Evolutionary conservation across 352 stramenopile species (phyloP).

Genomic region (Globisporangium cylindrosporum): DNA sequence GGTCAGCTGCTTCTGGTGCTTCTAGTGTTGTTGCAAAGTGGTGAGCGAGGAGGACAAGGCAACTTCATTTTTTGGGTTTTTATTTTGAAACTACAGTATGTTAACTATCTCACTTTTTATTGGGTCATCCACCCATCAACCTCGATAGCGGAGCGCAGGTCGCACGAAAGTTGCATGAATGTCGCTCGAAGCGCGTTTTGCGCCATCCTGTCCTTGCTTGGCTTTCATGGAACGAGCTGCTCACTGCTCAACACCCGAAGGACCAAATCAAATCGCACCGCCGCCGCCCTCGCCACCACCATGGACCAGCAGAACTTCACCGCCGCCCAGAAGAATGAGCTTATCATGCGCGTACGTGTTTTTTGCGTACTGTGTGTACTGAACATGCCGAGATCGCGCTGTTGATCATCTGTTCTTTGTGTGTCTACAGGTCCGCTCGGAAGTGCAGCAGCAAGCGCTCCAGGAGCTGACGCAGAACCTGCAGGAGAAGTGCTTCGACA

Average conservation of each 20-base stretch:
- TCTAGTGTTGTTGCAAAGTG: slow-evolving; percentile 12
- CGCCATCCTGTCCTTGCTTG: slow-evolving; percentile 4
- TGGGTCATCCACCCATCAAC: slow-evolving; percentile 6
- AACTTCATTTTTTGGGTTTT: neutral
- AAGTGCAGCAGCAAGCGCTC: slow-evolving; percentile 80
- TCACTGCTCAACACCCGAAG: slow-evolving; percentile 6
- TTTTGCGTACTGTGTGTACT: neutral
- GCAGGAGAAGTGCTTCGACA: slow-evolving; percentile 90
- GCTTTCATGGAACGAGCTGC: neutral
- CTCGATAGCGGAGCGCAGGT: neutral
- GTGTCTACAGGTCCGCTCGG: slow-evolving; percentile 57
- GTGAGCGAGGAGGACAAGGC: neutral
- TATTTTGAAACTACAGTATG: neutral
- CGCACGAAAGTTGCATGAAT: slow-evolving; percentile 24
- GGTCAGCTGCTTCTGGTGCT: neutral
- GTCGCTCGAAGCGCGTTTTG: neutral
- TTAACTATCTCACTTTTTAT: neutral
- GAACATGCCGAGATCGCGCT: neutral
- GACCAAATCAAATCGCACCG: slow-evolving; percentile 12
- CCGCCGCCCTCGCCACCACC: slow-evolving; percentile 23
- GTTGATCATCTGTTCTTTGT: neutral
- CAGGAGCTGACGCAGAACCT: slow-evolving; percentile 86
- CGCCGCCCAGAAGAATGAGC: slow-evolving; percentile 81
- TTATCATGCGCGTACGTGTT: slow-evolving; percentile 68
- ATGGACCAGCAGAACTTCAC: slow-evolving; percentile 83